Evolutionary conservation across 176 grass and related monocot genomes (phyloP).

Genomic region (Cymbopogon citratus): DNA sequence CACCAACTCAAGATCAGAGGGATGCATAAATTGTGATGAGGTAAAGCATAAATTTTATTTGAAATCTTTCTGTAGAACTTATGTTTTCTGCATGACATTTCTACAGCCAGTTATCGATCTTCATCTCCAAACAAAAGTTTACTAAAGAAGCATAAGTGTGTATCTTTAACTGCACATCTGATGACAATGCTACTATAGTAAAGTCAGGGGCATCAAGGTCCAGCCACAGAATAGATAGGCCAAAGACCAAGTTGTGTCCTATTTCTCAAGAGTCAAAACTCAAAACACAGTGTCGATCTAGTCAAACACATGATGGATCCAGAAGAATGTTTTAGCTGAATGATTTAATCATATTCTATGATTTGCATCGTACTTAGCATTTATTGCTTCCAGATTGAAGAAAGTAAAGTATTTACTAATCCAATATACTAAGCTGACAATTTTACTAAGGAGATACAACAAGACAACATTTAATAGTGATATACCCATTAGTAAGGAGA

Average conservation of each 20-base stretch:
- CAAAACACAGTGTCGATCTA: not conserved
- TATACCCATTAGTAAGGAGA: constrained; percentile 86
- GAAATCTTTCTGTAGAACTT: not conserved
- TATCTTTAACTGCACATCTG: not conserved
- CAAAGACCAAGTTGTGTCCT: not conserved
- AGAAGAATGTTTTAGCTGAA: not conserved
- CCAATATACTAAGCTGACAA: not conserved
- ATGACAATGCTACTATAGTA: not conserved
- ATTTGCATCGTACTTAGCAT: not conserved
- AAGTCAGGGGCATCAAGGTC: not conserved
- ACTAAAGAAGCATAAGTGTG: not conserved
- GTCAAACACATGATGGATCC: not conserved
- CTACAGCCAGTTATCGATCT: not conserved
- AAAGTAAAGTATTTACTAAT: not conserved
- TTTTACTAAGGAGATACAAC: not conserved
- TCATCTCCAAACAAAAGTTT: not conserved
- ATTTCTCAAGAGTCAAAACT: not conserved
- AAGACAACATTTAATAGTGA: not conserved
- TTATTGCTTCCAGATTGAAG: not conserved
- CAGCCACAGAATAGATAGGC: not conserved
- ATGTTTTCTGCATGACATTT: not conserved
- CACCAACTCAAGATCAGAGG: not conserved
- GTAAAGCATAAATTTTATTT: not conserved
- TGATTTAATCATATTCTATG: not conserved
- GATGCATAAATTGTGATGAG: not conserved